phyloP scores from a whole-genome alignment of 106 monocot genomes.

The Phalaenopsis aphrodite region DNA sequence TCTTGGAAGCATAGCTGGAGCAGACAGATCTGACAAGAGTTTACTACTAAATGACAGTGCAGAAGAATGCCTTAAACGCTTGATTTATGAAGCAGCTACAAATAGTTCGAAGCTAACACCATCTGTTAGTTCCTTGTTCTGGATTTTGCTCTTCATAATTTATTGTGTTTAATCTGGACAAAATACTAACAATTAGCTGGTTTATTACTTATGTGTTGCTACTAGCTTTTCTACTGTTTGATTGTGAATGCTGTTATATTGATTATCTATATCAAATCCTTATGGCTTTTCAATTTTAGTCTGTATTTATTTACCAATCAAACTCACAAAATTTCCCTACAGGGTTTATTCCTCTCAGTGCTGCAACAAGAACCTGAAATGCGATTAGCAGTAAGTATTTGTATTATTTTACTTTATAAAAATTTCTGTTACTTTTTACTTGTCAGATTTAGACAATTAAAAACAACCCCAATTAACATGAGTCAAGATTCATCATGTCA shows the following conservation, averaged over 20 bases:
- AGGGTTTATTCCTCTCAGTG: constrained; percentile 79
- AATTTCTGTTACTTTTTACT: not conserved
- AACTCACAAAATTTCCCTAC: constrained; percentile 4
- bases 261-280: not conserved
- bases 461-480: not conserved
- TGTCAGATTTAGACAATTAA: not conserved
- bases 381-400: constrained; percentile 71
- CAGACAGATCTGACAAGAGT: constrained; percentile 37
- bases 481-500: not conserved
- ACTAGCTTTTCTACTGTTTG: not conserved
- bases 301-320: not conserved
- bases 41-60: constrained; percentile 44
- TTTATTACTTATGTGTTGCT: not conserved
- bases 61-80: constrained; percentile 50
- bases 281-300: not conserved
- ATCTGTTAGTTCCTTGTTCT: constrained; percentile 53
- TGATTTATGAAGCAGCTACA: constrained; percentile 64
- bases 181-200: not conserved
- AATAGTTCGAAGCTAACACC: constrained; percentile 66
- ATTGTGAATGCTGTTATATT: not conserved
- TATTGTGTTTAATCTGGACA: not conserved
- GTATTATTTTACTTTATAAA: not conserved
- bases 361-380: constrained; percentile 77
- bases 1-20: constrained; percentile 81
- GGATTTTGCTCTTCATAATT: not conserved